These are phyloP conservation scores for Fusarium graminum DNA, from an alignment of 2,329 filamentous ascomycete genomes.

Conservation along the genomic window DNA sequence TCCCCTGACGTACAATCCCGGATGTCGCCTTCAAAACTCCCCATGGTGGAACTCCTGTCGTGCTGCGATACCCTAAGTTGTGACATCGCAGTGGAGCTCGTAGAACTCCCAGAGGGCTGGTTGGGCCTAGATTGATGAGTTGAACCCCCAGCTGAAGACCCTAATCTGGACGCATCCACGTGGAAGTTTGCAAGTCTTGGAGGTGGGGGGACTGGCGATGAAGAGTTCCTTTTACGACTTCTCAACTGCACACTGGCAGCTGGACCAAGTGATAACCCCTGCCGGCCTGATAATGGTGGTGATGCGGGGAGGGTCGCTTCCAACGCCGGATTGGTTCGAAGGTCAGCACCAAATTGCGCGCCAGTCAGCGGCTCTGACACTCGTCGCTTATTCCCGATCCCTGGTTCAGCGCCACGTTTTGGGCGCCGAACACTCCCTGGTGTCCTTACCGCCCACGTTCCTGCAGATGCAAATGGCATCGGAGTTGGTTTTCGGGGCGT, in stretches of 20 bases:
- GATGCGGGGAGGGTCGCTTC: conserved; percentile 46
- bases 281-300: conserved; percentile 37
- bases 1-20: conserved; percentile 76
- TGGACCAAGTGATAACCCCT: conserved; percentile 47
- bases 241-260: conserved; percentile 45
- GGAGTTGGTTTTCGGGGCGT: conserved; percentile 67
- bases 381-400: conserved; percentile 62
- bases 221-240: conserved; percentile 60
- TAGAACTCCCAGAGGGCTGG: conserved; percentile 59
- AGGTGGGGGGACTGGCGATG: conserved; percentile 69
- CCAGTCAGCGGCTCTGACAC: conserved; percentile 64
- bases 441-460: conserved; percentile 66
- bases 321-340: conserved; percentile 46
- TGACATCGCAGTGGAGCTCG: conserved; percentile 60
- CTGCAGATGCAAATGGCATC: conserved; percentile 70
- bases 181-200: conserved; percentile 68
- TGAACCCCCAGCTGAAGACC: conserved; percentile 57
- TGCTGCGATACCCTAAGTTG: conserved; percentile 52
- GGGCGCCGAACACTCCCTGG: conserved; percentile 67
- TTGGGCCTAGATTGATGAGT: conserved; percentile 55
- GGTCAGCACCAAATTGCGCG: conserved; percentile 49
- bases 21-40: conserved; percentile 77
- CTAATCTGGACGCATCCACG: conserved; percentile 64
- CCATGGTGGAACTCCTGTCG: conserved; percentile 68
- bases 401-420: conserved; percentile 63